These are phyloP conservation scores for Ophiostoma triangulosporum DNA, from an alignment of 2,329 filamentous ascomycete genomes.

Conservation along the genomic window DNA sequence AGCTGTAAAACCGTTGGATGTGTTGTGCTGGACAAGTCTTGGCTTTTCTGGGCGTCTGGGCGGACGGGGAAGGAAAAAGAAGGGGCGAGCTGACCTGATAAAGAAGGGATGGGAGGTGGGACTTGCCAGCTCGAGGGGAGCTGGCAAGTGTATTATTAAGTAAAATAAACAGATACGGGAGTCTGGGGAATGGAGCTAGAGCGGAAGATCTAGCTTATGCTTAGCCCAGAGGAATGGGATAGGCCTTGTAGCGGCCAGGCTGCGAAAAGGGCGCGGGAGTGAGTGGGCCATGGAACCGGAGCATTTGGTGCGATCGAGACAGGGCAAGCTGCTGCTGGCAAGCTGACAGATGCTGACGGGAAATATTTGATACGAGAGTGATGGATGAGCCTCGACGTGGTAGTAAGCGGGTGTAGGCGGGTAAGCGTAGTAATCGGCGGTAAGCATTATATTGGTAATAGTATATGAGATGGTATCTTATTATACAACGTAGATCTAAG, in stretches of 20 bases:
- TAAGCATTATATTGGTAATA: too few relatives aligned
- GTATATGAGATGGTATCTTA: too few relatives aligned
- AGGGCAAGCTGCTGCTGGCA: not conserved
- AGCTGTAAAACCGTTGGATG: conserved; percentile 1
- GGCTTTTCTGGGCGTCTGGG: conserved; percentile 7
- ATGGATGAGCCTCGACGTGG: too few relatives aligned
- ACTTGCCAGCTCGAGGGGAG: not conserved
- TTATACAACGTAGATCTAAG: too few relatives aligned
- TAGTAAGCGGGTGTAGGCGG: too few relatives aligned
- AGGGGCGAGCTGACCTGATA: conserved; percentile 4
- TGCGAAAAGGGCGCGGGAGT: not conserved
- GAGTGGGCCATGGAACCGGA: not conserved
- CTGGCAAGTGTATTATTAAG: not conserved
- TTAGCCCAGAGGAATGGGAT: too few relatives aligned
- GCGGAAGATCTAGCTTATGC: too few relatives aligned
- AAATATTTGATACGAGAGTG: too few relatives aligned
- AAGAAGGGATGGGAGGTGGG: not conserved
- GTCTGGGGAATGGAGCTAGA: not conserved
- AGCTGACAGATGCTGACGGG: too few relatives aligned
- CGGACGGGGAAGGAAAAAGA: conserved; percentile 5
- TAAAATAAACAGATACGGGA: too few relatives aligned
- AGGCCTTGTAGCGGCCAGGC: not conserved
- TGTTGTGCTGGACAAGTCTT: conserved; percentile 7
- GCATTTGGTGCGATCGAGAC: not conserved
- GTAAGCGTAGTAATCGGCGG: too few relatives aligned